Conservation (phyloP, 768 basidiomycete species). For the Cystobasidium onofrii region DNA sequence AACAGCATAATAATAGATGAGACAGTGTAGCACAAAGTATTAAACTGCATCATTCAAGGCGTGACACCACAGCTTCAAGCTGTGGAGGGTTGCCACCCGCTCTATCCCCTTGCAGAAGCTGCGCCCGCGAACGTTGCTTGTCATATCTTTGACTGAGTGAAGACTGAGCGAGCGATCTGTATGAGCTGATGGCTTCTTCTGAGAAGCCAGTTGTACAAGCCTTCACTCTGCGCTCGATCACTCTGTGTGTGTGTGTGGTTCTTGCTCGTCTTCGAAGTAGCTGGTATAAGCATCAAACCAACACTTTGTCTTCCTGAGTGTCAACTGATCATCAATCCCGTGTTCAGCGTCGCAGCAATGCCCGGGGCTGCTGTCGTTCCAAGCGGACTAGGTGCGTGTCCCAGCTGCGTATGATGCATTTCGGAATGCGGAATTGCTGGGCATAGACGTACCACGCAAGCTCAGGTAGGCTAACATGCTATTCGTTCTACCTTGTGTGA, state of each 20-base stretch:
- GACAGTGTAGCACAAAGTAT: neutral
- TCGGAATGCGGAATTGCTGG: neutral
- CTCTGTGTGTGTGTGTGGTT: no score
- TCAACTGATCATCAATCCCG: neutral
- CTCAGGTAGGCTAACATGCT: neutral
- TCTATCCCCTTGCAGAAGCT: no score
- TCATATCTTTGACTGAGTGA: no score
- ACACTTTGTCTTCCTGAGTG: neutral
- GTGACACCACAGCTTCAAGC: no score
- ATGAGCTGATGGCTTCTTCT: no score
- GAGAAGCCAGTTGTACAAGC: no score
- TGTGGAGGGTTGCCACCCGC: no score
- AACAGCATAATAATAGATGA: neutral
- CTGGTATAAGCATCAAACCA: neutral
- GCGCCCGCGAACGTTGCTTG: no score
- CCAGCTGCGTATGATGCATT: neutral
- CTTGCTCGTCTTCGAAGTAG: no score
- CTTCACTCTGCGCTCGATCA: no score
- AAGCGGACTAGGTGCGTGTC: neutral
- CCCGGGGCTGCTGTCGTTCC: neutral
- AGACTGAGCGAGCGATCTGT: no score
- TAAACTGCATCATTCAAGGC: neutral
- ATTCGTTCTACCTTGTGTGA: neutral
- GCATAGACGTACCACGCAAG: no score
- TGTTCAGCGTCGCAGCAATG: neutral